Evolutionary conservation across 768 basidiomycete species (phyloP).

Genomic region (Pleurotus cornucopiae): DNA sequence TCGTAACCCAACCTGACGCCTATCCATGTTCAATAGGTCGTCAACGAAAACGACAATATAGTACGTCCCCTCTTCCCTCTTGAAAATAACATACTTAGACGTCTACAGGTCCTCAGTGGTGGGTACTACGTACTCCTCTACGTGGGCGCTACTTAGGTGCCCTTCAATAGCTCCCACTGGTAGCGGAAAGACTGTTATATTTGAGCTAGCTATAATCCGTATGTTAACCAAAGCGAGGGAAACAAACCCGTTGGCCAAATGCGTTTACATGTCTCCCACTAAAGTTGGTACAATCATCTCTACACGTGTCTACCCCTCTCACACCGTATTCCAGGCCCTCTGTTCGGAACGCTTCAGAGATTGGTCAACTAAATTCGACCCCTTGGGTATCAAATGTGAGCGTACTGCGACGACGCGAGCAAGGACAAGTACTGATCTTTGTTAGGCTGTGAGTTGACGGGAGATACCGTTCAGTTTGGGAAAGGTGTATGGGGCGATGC

Average conservation of each 20-base stretch:
- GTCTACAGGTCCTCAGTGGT: conserved; percentile 68
- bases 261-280: conserved; percentile 91
- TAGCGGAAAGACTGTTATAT: conserved; percentile 93
- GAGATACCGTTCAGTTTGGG: conserved; percentile 75
- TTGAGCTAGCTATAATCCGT: conserved; percentile 85
- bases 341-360: conserved; percentile 83
- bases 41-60: conserved; percentile 58
- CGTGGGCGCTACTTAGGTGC: not conserved
- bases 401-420: not conserved
- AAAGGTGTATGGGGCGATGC: conserved; percentile 70
- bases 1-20: not conserved
- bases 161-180: conserved; percentile 81
- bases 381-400: conserved; percentile 73
- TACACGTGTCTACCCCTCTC: not conserved
- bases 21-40: conserved; percentile 37
- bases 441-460: conserved; percentile 85
- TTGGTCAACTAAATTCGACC: conserved; percentile 79
- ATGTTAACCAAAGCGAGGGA: conserved; percentile 47
- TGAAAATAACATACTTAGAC: conserved; percentile 10
- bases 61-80: conserved; percentile 31
- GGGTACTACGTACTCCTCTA: conserved; percentile 4
- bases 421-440: not conserved
- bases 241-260: conserved; percentile 44
- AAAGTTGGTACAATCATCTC: conserved; percentile 46
- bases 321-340: conserved; percentile 53